phyloP scores from a whole-genome alignment of 805 yeast species.

The Suhomyces emberorum region DNA sequence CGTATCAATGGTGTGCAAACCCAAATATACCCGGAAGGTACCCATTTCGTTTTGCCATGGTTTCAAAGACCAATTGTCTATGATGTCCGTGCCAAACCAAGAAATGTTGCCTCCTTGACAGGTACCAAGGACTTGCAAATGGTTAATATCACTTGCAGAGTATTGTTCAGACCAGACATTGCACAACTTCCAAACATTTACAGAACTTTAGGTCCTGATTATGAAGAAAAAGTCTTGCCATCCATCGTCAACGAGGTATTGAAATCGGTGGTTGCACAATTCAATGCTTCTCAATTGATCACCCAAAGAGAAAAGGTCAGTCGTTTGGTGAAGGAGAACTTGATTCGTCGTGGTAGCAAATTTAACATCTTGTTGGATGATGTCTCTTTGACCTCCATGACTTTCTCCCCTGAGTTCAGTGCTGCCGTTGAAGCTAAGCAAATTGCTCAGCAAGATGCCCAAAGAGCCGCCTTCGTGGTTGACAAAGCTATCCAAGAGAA shows the following conservation, averaged over 20 bases:
- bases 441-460: slow-evolving; percentile 99
- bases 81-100: slow-evolving; percentile 96
- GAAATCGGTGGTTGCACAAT: slow-evolving; percentile 96
- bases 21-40: slow-evolving; percentile 85
- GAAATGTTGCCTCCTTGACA: slow-evolving; percentile 91
- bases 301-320: slow-evolving; percentile 99
- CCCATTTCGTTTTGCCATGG: slow-evolving; percentile 94
- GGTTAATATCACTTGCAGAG: slow-evolving; percentile 99
- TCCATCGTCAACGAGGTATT: slow-evolving; percentile 97
- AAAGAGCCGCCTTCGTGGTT: slow-evolving; percentile 94
- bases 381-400: slow-evolving; percentile 94
- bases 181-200: slow-evolving; percentile 75
- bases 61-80: slow-evolving; percentile 87
- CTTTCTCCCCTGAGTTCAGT: slow-evolving; percentile 96
- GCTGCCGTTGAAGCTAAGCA: slow-evolving; percentile 98
- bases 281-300: slow-evolving; percentile 95
- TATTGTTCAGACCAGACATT: slow-evolving; percentile 83
- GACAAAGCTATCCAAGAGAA: slow-evolving; percentile 97
- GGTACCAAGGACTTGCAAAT: slow-evolving; percentile 98
- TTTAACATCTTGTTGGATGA: slow-evolving; percentile 89
- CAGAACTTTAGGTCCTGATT: slow-evolving; percentile 90
- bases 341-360: slow-evolving; percentile 85
- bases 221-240: slow-evolving; percentile 95
- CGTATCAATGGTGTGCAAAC: slow-evolving; percentile 83
- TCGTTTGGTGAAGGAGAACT: slow-evolving; percentile 82